These are phyloP conservation scores for Lyophyllum shimeji DNA, from an alignment of 768 basidiomycete species.

Conservation along the genomic window DNA sequence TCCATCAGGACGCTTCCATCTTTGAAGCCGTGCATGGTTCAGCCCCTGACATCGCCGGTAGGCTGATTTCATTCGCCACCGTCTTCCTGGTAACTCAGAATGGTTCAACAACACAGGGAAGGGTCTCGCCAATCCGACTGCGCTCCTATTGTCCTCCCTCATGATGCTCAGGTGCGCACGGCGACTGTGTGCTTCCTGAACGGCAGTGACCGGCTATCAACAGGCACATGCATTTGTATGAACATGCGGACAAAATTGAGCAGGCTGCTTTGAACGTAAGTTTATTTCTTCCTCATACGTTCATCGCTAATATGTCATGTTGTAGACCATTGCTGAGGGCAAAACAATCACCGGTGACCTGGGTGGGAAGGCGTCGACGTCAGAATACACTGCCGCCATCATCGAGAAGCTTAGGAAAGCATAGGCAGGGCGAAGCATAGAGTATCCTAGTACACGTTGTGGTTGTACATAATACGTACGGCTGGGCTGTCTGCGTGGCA, in stretches of 20 bases:
- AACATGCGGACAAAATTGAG: constrained; percentile 87
- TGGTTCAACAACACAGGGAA: constrained; percentile 56
- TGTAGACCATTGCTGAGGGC: constrained; percentile 96
- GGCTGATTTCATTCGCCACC: constrained; percentile 15
- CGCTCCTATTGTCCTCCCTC: constrained; percentile 87
- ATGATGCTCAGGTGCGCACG: constrained; percentile 91
- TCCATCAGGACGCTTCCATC: constrained; percentile 87
- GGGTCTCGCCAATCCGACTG: constrained; percentile 99
- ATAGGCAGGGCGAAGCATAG: constrained; percentile 14
- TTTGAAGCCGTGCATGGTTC: constrained; percentile 99
- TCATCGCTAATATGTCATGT: constrained; percentile 7
- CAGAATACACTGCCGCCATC: constrained; percentile 88
- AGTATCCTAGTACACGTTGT: constrained; percentile 10
- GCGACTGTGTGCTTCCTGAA: neutral
- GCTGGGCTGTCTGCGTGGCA: constrained; percentile 2
- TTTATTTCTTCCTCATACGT: constrained; percentile 7
- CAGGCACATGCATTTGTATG: constrained; percentile 91
- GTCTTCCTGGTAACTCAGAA: neutral
- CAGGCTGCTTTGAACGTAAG: constrained; percentile 85
- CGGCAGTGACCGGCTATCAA: constrained; percentile 3
- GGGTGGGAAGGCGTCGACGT: constrained; percentile 88
- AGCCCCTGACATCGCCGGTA: constrained; percentile 97
- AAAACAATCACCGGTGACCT: constrained; percentile 94
- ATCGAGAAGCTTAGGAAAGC: constrained; percentile 59
- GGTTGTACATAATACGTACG: constrained; percentile 9